Evolutionary conservation across 768 basidiomycete genomes (phyloP).

Genomic region (Russula brevipes): DNA sequence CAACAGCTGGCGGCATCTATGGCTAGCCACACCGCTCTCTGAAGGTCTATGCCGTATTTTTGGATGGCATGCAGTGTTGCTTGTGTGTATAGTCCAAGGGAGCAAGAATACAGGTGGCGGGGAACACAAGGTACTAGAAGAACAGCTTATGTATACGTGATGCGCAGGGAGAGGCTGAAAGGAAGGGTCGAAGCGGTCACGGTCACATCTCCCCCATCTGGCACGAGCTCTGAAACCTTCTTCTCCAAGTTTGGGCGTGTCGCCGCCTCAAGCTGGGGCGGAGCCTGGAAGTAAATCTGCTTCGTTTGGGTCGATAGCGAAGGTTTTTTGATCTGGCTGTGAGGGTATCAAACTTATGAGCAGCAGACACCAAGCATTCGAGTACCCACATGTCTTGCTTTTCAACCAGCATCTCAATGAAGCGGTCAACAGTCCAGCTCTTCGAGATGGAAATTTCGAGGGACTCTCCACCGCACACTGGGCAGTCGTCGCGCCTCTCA

Average conservation of each 20-base stretch:
- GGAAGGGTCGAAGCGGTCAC: slow-evolving; percentile 89
- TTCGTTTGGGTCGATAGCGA: slow-evolving; percentile 73
- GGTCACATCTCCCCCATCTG: slow-evolving; percentile 68
- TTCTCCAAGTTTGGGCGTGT: slow-evolving; percentile 91
- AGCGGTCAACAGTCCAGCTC: slow-evolving; percentile 74
- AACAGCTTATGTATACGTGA: slow-evolving; percentile 46
- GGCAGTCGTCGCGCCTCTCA: slow-evolving; percentile 88
- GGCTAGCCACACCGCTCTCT: too few species aligned
- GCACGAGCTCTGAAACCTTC: slow-evolving; percentile 76
- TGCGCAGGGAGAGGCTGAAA: slow-evolving; percentile 70
- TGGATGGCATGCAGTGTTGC: too few species aligned
- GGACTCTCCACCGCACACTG: slow-evolving; percentile 92
- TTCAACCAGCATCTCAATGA: slow-evolving; percentile 85
- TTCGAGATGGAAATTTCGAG: slow-evolving; percentile 64
- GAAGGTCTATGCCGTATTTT: too few species aligned
- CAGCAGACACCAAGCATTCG: neutral
- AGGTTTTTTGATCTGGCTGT: slow-evolving; percentile 94
- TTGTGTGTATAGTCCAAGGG: neutral
- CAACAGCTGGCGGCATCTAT: too few species aligned
- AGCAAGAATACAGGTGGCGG: neutral
- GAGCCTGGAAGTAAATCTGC: slow-evolving; percentile 90
- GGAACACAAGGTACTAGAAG: neutral
- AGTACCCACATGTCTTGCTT: slow-evolving; percentile 80
- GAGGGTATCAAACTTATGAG: neutral
- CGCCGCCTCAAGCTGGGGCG: slow-evolving; percentile 81